A percentile compares a stretch with the other conserved stretches of the same genome.
These are phyloP conservation scores for Alternaria burnsii DNA, from an alignment of 2,329 filamentous ascomycete species.

Conservation along the genomic window DNA sequence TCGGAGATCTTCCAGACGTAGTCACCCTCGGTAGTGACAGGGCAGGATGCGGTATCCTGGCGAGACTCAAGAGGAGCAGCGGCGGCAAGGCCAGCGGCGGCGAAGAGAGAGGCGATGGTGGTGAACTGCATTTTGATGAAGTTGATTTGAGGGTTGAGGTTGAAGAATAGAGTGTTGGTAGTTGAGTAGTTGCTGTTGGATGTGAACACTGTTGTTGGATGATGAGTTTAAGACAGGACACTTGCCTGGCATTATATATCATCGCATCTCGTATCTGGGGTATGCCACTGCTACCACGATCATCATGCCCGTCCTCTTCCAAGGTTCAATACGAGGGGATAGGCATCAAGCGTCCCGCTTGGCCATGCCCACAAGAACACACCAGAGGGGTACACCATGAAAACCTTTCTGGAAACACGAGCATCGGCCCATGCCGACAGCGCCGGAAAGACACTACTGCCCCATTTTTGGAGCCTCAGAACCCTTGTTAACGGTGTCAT, in stretches of 20 bases:
- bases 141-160: not conserved
- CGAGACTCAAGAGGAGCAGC: constrained; percentile 24
- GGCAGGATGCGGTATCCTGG: constrained; percentile 9
- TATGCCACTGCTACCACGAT: not conserved
- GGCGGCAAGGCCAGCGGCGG: constrained; percentile 19
- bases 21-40: constrained; percentile 19
- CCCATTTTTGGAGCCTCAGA: not conserved
- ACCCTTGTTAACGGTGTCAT: not conserved
- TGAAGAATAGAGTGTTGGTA: not conserved
- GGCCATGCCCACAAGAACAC: not conserved
- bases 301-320: not conserved
- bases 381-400: not conserved
- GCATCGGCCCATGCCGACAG: not conserved
- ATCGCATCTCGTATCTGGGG: constrained; percentile 3
- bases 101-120: constrained; percentile 25
- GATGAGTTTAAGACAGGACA: not conserved
- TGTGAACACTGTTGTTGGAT: constrained; percentile 13
- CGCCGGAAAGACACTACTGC: not conserved
- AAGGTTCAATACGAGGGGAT: constrained; percentile 6
- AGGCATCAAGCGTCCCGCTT: constrained; percentile 6
- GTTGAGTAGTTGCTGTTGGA: not conserved
- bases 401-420: constrained; percentile 5
- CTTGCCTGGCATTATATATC: constrained; percentile 5
- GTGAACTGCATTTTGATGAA: constrained; percentile 30
- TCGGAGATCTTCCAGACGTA: constrained; percentile 32